A percentile compares a stretch with the other conserved stretches of the same genome.
Evolutionary conservation across 2,329 filamentous ascomycete species (phyloP).

Genomic region (Dendryphion nanum): DNA sequence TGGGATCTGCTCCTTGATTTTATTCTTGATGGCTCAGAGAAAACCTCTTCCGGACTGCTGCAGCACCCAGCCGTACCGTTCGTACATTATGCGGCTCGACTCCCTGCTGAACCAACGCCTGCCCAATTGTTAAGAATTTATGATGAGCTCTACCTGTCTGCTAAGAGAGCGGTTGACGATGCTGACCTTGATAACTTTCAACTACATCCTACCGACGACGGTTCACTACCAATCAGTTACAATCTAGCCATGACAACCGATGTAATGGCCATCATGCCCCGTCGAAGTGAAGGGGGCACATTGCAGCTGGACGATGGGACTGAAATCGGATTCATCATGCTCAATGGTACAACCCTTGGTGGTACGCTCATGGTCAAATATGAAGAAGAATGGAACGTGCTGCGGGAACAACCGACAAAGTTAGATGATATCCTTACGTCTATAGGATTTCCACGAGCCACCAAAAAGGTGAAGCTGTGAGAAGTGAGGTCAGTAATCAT

Average conservation of each 20-base stretch:
- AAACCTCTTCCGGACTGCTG: constrained; percentile 5
- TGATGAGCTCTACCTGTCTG: constrained; percentile 30
- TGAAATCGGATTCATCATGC: constrained; percentile 44
- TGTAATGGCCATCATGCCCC: constrained; percentile 55
- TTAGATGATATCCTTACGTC: constrained; percentile 46
- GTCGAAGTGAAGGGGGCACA: constrained; percentile 45
- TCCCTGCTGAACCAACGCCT: constrained; percentile 43
- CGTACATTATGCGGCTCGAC: constrained; percentile 45
- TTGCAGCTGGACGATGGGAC: constrained; percentile 40
- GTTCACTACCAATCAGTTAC: constrained; percentile 53
- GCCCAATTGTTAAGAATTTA: constrained; percentile 35
- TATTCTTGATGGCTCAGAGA: constrained; percentile 23
- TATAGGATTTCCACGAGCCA: constrained; percentile 39
- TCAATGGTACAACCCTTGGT: constrained; percentile 58
- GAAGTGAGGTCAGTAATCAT: too few species aligned
- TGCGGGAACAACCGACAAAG: constrained; percentile 41
- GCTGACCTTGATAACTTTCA: constrained; percentile 25
- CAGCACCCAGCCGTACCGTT: constrained; percentile 45
- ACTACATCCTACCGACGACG: constrained; percentile 27
- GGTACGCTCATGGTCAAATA: constrained; percentile 61
- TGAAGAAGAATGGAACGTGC: constrained; percentile 52
- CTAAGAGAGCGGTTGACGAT: constrained; percentile 34
- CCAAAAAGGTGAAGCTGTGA: too few species aligned
- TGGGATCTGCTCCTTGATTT: constrained; percentile 53
- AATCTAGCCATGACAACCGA: constrained; percentile 57